A percentile compares a stretch with the other conserved stretches of the same genome.
Evolutionary conservation across 2,329 filamentous ascomycete species (phyloP).

Genomic region (Colletotrichum liaoningense): DNA sequence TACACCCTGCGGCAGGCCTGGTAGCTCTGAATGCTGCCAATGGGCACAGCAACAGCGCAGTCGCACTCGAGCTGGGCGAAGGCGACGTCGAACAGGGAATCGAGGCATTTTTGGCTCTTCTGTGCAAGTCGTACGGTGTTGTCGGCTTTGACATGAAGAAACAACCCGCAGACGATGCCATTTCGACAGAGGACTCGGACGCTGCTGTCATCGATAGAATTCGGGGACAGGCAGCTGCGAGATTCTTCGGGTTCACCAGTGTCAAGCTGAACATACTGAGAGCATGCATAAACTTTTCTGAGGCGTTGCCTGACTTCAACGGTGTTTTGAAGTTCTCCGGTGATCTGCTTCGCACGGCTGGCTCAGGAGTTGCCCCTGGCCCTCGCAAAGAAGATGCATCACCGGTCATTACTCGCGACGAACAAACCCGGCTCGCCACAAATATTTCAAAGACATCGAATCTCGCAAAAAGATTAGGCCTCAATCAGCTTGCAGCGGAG

Average conservation of each 20-base stretch:
- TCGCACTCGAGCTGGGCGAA: slow-evolving; percentile 71
- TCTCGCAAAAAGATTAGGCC: slow-evolving; percentile 80
- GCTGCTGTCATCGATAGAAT: slow-evolving; percentile 68
- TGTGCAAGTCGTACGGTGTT: slow-evolving; percentile 75
- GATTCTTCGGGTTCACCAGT: slow-evolving; percentile 80
- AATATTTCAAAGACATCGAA: slow-evolving; percentile 88
- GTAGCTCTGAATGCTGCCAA: slow-evolving; percentile 73
- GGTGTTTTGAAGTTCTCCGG: slow-evolving; percentile 91
- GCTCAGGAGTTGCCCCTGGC: slow-evolving; percentile 81
- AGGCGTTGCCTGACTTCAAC: slow-evolving; percentile 90
- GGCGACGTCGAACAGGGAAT: slow-evolving; percentile 74
- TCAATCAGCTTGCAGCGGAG: slow-evolving; percentile 77
- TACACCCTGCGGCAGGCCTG: slow-evolving; percentile 91
- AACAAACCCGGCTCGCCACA: slow-evolving; percentile 85
- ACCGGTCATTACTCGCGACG: slow-evolving; percentile 79
- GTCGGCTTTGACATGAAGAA: slow-evolving; percentile 58
- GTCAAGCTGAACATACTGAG: slow-evolving; percentile 89
- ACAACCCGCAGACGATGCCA: slow-evolving; percentile 40
- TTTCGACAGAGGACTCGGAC: slow-evolving; percentile 58
- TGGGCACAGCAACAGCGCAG: slow-evolving; percentile 61
- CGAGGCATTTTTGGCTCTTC: slow-evolving; percentile 69
- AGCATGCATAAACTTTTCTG: slow-evolving; percentile 92
- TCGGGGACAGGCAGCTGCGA: slow-evolving; percentile 65
- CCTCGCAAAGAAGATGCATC: slow-evolving; percentile 75
- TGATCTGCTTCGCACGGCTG: slow-evolving; percentile 83